These are phyloP conservation scores for Musa troglodytarum DNA, from an alignment of 176 grass and related monocot species.

Conservation along the genomic window DNA sequence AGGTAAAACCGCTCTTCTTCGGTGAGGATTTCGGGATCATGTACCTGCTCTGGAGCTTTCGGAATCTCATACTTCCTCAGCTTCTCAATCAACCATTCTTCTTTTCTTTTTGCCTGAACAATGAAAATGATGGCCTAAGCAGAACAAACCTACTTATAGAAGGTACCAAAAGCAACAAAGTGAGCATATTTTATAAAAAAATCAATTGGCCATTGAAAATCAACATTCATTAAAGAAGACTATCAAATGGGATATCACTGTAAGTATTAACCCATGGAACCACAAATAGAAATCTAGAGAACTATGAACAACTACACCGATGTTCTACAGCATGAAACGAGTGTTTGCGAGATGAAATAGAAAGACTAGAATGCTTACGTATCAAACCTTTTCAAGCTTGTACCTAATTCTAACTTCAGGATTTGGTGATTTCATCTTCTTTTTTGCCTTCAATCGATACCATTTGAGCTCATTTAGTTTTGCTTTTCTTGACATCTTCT, in stretches of 20 bases:
- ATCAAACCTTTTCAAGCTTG: conserved; percentile 43
- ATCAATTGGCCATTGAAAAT: not conserved
- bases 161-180: not conserved
- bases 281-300: not conserved
- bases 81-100: conserved; percentile 79
- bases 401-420: conserved; percentile 78
- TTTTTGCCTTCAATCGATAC: conserved; percentile 72
- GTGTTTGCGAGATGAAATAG: not conserved
- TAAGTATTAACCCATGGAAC: not conserved
- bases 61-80: conserved; percentile 59
- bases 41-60: conserved; percentile 24
- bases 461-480: conserved; percentile 74
- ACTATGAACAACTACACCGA: not conserved
- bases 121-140: not conserved
- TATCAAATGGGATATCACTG: not conserved
- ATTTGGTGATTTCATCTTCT: conserved; percentile 71
- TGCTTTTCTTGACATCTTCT: conserved; percentile 64
- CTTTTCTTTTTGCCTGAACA: conserved; percentile 69
- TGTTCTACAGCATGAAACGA: not conserved
- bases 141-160: not conserved
- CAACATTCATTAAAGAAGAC: not conserved
- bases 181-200: not conserved
- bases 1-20: conserved; percentile 69
- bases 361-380: not conserved
- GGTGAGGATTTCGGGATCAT: conserved; percentile 65